Base-by-base conservation (phyloP, 805 yeast species). In the Ogataea chonburiensis region DNA sequence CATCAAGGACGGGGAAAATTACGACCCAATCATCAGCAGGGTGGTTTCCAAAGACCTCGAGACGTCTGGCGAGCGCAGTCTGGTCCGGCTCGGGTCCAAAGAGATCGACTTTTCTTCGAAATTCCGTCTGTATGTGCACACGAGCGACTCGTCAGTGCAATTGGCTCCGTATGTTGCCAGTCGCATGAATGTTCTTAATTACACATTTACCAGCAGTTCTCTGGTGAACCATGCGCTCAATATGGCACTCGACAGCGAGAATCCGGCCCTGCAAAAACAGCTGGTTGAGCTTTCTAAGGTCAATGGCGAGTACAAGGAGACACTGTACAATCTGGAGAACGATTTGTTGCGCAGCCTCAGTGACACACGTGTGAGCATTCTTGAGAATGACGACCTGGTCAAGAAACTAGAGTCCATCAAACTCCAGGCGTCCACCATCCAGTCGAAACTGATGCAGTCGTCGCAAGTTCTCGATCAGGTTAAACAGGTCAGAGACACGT, bases 1-100 rank as follows among this genome's bases (percentile, higher is more conserved):
- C 10, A 69, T 91, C 12, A 77, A 77, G 46, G 91, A 91, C 60
- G 88, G 89, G 3, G 97, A 91, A 52, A 63, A 71, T 46, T 79
- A 74, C 52, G 91, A 91, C 54, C 95, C 96, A 0, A 61, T 85
- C 6, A 53, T 91, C 8, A 74, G 74, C 38, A 68, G 82, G 0
- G 58, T 91, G 1, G 57, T 91, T 31, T 68, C 75, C 29, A 66
- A 67, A 20, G 95, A 87, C 40, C 68, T 75, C 24, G 69, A 70
- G 18, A 64, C 68, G 18, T 67, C 79, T 18, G 96, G 96, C 3
- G 93, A 93, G 0, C 67, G 96, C 29, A 57, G 66, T 5, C 56
- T 84, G 33, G 70, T 87, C 1, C 66, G 63, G 14, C 48, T 89
- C 6, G 91, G 87, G 0, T 69, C 69, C 1, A 74, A 71, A 24